phyloP scores from a whole-genome alignment of 495 filamentous ascomycete species.

The Hypoxylon cercidicola region DNA sequence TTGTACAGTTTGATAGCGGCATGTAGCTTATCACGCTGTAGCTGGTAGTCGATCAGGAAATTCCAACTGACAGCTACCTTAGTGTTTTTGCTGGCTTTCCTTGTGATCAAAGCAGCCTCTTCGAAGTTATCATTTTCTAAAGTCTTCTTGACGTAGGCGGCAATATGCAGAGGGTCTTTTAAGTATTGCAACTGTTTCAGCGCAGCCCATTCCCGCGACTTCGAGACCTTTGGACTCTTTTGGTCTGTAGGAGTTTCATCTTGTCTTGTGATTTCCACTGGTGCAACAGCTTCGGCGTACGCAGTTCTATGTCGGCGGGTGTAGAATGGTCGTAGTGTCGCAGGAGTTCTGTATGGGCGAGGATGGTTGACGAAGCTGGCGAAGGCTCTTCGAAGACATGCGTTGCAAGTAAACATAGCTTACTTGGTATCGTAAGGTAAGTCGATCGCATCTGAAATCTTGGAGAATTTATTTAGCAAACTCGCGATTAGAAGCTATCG shows the following conservation, averaged over 20 bases:
- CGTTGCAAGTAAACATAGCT: constrained; percentile 55
- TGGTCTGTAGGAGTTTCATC: not conserved
- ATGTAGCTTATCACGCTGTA: constrained; percentile 67
- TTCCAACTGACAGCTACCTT: constrained; percentile 85
- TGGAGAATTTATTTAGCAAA: constrained; percentile 1
- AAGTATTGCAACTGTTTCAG: constrained; percentile 70
- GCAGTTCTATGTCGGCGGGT: constrained; percentile 5
- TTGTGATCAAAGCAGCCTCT: constrained; percentile 73
- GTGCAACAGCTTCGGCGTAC: constrained; percentile 22
- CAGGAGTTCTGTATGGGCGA: constrained; percentile 13
- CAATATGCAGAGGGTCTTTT: constrained; percentile 73
- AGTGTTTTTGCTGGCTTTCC: constrained; percentile 67
- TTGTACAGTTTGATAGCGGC: constrained; percentile 82
- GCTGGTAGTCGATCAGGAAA: constrained; percentile 76
- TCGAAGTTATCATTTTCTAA: constrained; percentile 65
- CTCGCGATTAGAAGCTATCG: constrained; percentile 7
- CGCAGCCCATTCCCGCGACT: constrained; percentile 44
- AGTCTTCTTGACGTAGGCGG: constrained; percentile 65
- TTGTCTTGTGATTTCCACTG: not conserved
- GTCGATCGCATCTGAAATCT: constrained; percentile 5
- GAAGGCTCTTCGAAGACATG: constrained; percentile 47
- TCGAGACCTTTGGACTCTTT: constrained; percentile 27
- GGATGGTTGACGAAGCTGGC: constrained; percentile 13
- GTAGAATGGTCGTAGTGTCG: constrained; percentile 4
- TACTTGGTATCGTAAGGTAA: not conserved